Base-by-base conservation (phyloP, 257 asterid species). In the Solanum commersonii region DNA sequence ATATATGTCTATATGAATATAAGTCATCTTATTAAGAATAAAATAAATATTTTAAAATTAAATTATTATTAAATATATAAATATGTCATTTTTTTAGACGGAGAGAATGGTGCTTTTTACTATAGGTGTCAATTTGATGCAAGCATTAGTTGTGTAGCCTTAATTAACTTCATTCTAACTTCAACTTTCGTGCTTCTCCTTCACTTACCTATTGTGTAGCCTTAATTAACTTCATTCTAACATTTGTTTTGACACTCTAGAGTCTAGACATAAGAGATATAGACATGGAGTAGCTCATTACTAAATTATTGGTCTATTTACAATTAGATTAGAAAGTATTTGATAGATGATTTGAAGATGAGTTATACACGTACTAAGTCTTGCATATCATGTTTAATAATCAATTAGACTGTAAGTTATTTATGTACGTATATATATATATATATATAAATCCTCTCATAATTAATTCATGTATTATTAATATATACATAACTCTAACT, bases 391-490 rank as follows among this genome's bases (percentile, higher is more conserved):
- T 52, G 9, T 52, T 52, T 52, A 5, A 6, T 52, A 16, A 6
- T 52, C 10, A 16, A 5, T 52, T 52, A 52, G 3, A 6, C 0
- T 16, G 9, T 52, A 52, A 16, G 23, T 52, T 52, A 18, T 52
- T 0, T 52, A 52, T 52, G 0, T 0, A 6, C 0, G 2, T 0
- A 15, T 46, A 14, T 14, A 56, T 46, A 46, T 13, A 46, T 4
- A 20, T 18, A 56, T 56, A 3, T 1, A 18, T 20, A 59, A 22
- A 59, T 22, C 1, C 25, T 8, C 4, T 59, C 67, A 7, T 59
- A 20, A 22, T 8, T 22, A 59, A 3, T 59, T 8, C 0, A 0
- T 59, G 0, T 22, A 59, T 20, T 1, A 8, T 20, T 59, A 59
- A 59, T 59, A 20, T 2, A 49, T 49, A 5, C 22, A 3, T 59